A percentile compares a stretch with the other conserved stretches of the same genome.
Conservation (phyloP, 768 basidiomycete genomes). For the Gautieria morchelliformis region DNA sequence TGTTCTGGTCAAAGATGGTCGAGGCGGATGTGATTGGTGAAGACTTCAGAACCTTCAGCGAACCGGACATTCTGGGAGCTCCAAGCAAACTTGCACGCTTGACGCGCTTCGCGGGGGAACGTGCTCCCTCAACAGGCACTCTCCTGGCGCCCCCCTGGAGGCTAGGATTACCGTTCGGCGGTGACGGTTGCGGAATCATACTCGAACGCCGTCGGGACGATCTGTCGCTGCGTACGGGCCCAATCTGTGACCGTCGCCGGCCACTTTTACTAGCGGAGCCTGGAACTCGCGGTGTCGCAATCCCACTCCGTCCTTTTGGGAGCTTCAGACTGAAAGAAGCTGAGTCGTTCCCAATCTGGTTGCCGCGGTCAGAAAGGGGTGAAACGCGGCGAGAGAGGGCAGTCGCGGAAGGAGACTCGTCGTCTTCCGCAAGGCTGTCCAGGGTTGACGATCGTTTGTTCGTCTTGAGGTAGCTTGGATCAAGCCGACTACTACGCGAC, state of each 20-base stretch:
- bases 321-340: conserved; percentile 15
- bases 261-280: conserved; percentile 27
- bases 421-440: conserved; percentile 62
- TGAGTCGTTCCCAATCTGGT: conserved; percentile 30
- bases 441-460: conserved; percentile 39
- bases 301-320: conserved; percentile 35
- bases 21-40: neutral
- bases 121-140: conserved; percentile 3
- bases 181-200: conserved; percentile 62
- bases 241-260: conserved; percentile 64
- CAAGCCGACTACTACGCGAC: conserved; percentile 56
- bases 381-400: conserved; percentile 21
- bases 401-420: conserved; percentile 42
- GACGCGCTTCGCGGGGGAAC: conserved; percentile 10
- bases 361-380: conserved; percentile 58
- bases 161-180: conserved; percentile 20
- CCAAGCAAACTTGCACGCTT: conserved; percentile 9
- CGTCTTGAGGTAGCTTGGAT: conserved; percentile 53
- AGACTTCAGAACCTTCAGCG: neutral
- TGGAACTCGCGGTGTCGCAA: conserved; percentile 35
- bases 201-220: conserved; percentile 60
- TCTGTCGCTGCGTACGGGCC: conserved; percentile 67
- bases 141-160: conserved; percentile 1
- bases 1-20: conserved; percentile 4
- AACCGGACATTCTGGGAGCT: neutral